These are phyloP conservation scores for Lophium mytilinum DNA, from an alignment of 495 filamentous ascomycete species.

Conservation along the genomic window DNA sequence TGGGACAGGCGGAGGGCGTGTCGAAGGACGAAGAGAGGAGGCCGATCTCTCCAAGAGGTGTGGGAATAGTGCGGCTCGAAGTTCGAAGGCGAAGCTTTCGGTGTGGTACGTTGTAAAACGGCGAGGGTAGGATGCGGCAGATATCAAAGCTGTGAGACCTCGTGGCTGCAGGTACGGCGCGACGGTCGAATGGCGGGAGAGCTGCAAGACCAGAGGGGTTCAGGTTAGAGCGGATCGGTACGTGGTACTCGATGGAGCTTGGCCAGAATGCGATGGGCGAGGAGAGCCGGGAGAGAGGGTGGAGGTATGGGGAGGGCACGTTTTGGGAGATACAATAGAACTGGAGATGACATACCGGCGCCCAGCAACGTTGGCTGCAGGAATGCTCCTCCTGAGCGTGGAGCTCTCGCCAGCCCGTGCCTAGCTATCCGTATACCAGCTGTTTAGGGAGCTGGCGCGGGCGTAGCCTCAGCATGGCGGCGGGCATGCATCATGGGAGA, in stretches of 20 bases:
- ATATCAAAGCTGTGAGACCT: slow-evolving; percentile 20
- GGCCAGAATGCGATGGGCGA: neutral
- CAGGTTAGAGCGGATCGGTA: neutral
- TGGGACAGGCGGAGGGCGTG: neutral
- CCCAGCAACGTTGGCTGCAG: slow-evolving; percentile 14
- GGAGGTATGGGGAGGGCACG: too few species aligned
- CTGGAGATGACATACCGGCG: slow-evolving; percentile 1
- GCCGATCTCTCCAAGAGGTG: neutral
- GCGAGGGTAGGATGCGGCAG: slow-evolving; percentile 10
- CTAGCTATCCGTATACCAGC: neutral
- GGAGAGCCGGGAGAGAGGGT: too few species aligned
- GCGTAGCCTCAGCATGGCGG: slow-evolving; percentile 3
- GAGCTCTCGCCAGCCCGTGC: neutral
- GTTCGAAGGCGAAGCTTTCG: slow-evolving; percentile 7
- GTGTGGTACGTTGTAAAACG: slow-evolving; percentile 19
- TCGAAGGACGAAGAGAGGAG: slow-evolving; percentile 7
- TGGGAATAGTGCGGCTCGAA: slow-evolving; percentile 1
- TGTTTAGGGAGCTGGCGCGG: slow-evolving; percentile 8
- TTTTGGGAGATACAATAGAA: too few species aligned
- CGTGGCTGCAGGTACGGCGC: slow-evolving; percentile 25
- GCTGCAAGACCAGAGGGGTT: neutral
- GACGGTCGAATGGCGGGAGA: slow-evolving; percentile 4
- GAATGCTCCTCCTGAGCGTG: slow-evolving; percentile 16
- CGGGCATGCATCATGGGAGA: slow-evolving; percentile 9
- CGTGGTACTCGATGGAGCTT: neutral